A percentile compares a stretch with the other conserved stretches of the same genome.
phyloP scores from a whole-genome alignment of 1,139 yeast genomes.

The Scheffersomyces stambukii region DNA sequence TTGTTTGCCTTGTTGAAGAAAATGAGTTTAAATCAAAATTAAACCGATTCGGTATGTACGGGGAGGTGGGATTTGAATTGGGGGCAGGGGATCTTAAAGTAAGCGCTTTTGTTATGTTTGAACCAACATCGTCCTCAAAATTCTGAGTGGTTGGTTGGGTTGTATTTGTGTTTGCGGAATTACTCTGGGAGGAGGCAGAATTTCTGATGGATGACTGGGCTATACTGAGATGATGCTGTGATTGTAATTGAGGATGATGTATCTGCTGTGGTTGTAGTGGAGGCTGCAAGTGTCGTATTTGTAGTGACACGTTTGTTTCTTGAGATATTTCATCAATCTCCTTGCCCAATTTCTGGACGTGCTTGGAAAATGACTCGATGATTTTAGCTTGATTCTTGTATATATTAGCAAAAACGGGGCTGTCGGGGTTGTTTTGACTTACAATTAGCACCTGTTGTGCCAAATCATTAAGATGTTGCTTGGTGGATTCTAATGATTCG shows the following conservation, averaged over 20 bases:
- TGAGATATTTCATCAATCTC: constrained; percentile 19
- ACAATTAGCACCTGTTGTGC: constrained; percentile 11
- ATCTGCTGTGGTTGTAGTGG: constrained; percentile 6
- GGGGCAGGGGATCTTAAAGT: constrained; percentile 12
- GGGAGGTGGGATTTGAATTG: constrained; percentile 14
- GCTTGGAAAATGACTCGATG: constrained; percentile 20
- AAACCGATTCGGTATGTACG: constrained; percentile 11
- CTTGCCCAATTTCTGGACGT: constrained; percentile 19
- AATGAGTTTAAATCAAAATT: constrained; percentile 13
- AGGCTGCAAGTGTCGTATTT: constrained; percentile 5
- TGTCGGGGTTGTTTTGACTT: constrained; percentile 6
- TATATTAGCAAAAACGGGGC: constrained; percentile 1
- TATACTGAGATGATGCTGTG: constrained; percentile 7
- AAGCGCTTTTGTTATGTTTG: constrained; percentile 9
- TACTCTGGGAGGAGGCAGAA: constrained; percentile 1
- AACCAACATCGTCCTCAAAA: constrained; percentile 11
- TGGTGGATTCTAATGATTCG: constrained; percentile 17
- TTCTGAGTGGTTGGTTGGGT: constrained; percentile 1
- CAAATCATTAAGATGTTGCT: constrained; percentile 10
- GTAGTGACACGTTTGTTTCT: constrained; percentile 3
- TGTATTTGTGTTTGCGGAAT: constrained; percentile 1
- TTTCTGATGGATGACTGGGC: too few species aligned
- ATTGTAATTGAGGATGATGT: constrained; percentile 4
- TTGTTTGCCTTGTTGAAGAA: constrained; percentile 7
- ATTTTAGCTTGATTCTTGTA: constrained; percentile 11